Base-by-base conservation (phyloP, 2,329 filamentous ascomycete genomes). In the Acarospora socialis region DNA sequence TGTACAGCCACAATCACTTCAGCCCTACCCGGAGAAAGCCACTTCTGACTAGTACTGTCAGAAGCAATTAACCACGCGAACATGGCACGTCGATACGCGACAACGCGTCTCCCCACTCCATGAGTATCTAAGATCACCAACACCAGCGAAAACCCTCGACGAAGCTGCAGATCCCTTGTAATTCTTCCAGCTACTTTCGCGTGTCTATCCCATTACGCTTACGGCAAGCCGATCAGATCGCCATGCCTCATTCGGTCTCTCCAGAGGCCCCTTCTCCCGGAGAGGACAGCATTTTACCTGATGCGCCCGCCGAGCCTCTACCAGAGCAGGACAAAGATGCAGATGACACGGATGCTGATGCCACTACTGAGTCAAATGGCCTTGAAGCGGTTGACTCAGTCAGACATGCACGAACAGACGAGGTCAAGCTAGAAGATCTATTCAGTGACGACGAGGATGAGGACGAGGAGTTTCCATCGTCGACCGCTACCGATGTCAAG, bases 381-480 rank as follows among this genome's bases (percentile, higher is more conserved):
- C 39, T 36, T 21, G 50, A 56, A 26, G 50, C 50, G 27, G 42
- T 36, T n/a, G 42, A 29, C 47, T 54, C 51, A 45, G 55, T 39
- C 46, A 54, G 45, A 43, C 42, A 45, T 27, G 34, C 46, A 5
- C 28, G 38, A 15, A 31, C 34, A 28, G 13, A 12, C 7, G 47
- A 52, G 16, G 51, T 61, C 23, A 63, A 61, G 18, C 46, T 77
- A 12, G 70, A 75, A 40, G 67, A 71, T 33, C 57, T 77, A 32
- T 75, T 77, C 44, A 61, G 70, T 40, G 63, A 65, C 36, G 67
- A 68, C 21, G 67, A 69, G 28, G 68, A 73, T 29, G 63, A 67
- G 13, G 52, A 59, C 28, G 54, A 61, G 21, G 70, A 73, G 36
- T 73, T 70, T 43, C 56, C 65, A 5, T 71, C 68, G 4, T 70